Conservation (phyloP, 2,329 filamentous ascomycete species). For the Trichoderma hamatum region DNA sequence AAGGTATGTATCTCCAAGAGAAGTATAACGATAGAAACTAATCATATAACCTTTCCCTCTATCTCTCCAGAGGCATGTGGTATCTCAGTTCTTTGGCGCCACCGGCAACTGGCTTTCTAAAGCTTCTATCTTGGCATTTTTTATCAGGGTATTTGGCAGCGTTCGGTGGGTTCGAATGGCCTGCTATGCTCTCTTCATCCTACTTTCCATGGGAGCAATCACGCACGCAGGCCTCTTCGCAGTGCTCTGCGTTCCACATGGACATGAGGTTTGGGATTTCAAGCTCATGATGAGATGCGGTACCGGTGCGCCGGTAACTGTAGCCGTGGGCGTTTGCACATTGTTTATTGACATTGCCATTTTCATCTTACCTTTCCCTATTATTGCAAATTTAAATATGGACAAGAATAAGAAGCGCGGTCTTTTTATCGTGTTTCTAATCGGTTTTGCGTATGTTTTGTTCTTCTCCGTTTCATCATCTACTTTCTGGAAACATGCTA, state of each 20-base stretch:
- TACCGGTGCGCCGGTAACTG: background rate
- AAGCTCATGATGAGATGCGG: constrained; percentile 6
- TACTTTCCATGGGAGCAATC: background rate
- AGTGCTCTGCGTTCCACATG: constrained; percentile 9
- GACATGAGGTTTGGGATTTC: background rate
- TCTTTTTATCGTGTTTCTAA: background rate
- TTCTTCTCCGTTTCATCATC: background rate
- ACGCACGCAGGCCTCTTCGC: constrained; percentile 5
- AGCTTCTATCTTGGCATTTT: constrained; percentile 7
- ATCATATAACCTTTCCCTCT: background rate
- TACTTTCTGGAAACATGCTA: background rate
- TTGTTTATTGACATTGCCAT: constrained; percentile 8
- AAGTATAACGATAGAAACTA: background rate
- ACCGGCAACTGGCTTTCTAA: constrained; percentile 11
- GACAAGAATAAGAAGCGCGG: constrained; percentile 14
- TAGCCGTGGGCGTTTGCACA: constrained; percentile 8
- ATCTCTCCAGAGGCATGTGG: background rate
- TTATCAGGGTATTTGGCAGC: constrained; percentile 3
- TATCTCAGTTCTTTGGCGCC: constrained; percentile 6
- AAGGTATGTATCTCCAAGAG: background rate
- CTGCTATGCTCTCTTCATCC: background rate
- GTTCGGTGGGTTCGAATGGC: constrained; percentile 7
- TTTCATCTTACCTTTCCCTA: constrained; percentile 7
- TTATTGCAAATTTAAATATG: constrained; percentile 7
- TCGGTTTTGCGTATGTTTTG: constrained; percentile 1